Evolutionary conservation across 1,139 yeast species (phyloP), one percentile per base, ranked within the genome.

Genomic region (Geotrichum candidum): DNA sequence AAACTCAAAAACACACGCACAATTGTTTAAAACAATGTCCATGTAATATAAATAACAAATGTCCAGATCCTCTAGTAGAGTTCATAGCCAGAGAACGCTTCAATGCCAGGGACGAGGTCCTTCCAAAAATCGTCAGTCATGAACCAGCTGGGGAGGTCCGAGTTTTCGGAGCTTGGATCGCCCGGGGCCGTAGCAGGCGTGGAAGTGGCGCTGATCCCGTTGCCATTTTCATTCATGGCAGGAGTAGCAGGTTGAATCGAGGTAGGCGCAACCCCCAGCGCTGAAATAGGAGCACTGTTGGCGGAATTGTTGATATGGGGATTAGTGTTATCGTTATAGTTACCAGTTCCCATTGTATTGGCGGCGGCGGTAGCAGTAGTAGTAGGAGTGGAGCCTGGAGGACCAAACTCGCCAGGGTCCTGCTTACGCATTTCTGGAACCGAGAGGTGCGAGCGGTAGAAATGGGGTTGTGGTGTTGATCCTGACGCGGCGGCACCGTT

Each of bases 91-190:
- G 72, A 65, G 48, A 70, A 67, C 9, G 72, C 71, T 52, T 71
- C 74, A 15, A 70, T 70, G 52, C 68, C 70, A 1, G 73, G 72
- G 7, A 71, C 68, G 31, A 71, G 58, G 46, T 71, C 74, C 55
- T 65, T 68, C 74, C 74, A 71, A 57, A 71, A 70, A 45, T 70
- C 73, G 51, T 71, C 74, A 11, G 67, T 65, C 56, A 67, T 64
- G 31, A 69, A 63, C 74, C 73, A 70, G 10, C 60, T 48, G 3
- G 72, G 68, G 51, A 66, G 65, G 6, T 63, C 69, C 9, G 65
- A 67, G n/a, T 5, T 51, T 6, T 25, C 29, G 11, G 55, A 18
- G 15, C 51, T 35, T 5, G 56, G n/a, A 3, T 15, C 18, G 18
- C 18, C 33, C 11, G 53, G 18, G n/a, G n/a, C 33, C 9, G 10